Conservation (phyloP, 2,329 filamentous ascomycete species). For the Aschersonia sp. region DNA sequence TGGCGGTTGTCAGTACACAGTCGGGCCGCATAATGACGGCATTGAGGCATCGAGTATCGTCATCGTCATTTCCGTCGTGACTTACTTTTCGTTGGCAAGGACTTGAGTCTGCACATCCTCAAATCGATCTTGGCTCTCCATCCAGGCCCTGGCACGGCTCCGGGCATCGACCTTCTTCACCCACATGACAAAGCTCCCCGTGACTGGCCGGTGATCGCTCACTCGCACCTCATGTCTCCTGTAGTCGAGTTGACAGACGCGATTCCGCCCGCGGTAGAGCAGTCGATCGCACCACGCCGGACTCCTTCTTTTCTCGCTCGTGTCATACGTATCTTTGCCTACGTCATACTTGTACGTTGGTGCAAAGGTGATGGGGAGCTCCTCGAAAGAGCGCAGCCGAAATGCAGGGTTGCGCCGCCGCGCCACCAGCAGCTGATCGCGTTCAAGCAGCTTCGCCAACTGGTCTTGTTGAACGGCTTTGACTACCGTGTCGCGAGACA, state of each 20-base stretch:
- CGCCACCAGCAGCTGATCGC: constrained; percentile 84
- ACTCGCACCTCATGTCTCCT: constrained; percentile 75
- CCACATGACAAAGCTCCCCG: constrained; percentile 65
- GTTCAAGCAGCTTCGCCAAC: constrained; percentile 71
- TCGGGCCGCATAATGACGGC: too few species aligned
- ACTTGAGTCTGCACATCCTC: constrained; percentile 55
- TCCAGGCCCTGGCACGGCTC: constrained; percentile 51
- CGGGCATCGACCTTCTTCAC: constrained; percentile 68
- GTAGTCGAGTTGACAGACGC: constrained; percentile 81
- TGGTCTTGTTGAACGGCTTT: constrained; percentile 72
- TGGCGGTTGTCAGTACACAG: constrained; percentile 10
- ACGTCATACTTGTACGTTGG: constrained; percentile 99
- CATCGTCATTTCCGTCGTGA: constrained; percentile 7
- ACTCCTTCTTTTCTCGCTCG: constrained; percentile 82
- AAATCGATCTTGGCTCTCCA: constrained; percentile 61
- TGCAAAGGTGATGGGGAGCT: constrained; percentile 78
- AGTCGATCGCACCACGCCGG: constrained; percentile 95
- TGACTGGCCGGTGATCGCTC: constrained; percentile 88
- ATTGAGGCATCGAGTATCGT: too few species aligned
- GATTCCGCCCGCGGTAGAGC: constrained; percentile 68
- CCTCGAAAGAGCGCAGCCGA: constrained; percentile 76
- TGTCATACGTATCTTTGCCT: constrained; percentile 85
- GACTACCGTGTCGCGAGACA: constrained; percentile 86
- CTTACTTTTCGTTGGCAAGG: constrained; percentile 64
- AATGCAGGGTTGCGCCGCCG: constrained; percentile 82